A percentile compares a stretch with the other conserved stretches of the same genome.
Conservation (phyloP, 768 basidiomycete species). For the Suillus weaverae region DNA sequence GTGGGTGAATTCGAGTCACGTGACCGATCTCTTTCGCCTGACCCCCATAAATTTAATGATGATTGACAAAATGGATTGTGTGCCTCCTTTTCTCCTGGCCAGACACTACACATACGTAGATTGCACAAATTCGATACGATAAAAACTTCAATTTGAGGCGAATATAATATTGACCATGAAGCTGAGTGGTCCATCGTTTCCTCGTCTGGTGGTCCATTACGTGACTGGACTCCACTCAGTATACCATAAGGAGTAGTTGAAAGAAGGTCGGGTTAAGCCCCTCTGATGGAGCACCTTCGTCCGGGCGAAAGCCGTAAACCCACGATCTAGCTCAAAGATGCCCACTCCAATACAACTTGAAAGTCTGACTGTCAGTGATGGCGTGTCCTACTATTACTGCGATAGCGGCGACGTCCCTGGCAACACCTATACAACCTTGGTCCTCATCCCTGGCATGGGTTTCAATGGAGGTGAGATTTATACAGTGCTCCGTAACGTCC, state of each 20-base stretch:
- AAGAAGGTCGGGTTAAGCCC: no score
- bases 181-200: not conserved
- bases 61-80: no score
- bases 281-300: no score
- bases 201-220: no score
- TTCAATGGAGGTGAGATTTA: conserved; percentile 11
- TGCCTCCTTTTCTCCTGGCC: no score
- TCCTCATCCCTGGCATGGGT: conserved; percentile 13
- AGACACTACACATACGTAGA: no score
- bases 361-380: not conserved
- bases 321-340: not conserved
- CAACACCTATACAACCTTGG: conserved; percentile 9
- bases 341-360: not conserved
- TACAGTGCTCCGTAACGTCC: not conserved
- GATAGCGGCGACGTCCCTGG: conserved; percentile 1
- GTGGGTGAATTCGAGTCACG: conserved; percentile 22
- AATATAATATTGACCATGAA: not conserved
- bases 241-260: no score
- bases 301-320: no score
- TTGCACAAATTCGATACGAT: not conserved
- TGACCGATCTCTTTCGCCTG: conserved; percentile 13
- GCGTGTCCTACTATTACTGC: conserved; percentile 1
- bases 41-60: no score
- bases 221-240: no score
- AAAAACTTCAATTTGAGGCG: not conserved